phyloP scores from a whole-genome alignment of 257 asterid species.

The Solanum infundibuliforme region DNA sequence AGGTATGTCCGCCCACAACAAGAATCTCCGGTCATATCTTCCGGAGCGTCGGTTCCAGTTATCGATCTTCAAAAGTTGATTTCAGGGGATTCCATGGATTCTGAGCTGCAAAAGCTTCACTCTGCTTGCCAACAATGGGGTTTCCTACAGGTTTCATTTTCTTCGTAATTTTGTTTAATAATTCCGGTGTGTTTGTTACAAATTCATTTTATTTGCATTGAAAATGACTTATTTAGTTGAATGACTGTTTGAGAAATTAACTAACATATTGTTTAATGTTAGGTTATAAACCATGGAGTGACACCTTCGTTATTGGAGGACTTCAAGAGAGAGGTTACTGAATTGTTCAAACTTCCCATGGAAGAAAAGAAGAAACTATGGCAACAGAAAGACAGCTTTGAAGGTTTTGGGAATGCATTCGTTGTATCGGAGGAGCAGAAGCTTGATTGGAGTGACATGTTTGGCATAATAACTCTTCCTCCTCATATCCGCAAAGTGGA shows the following conservation, averaged over 20 bases:
- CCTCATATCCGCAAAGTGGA: conserved; percentile 16
- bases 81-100: conserved; percentile 3
- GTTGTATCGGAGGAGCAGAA: conserved; percentile 43
- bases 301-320: conserved; percentile 23
- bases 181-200: not conserved
- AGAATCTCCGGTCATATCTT: conserved; percentile 1
- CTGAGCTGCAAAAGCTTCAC: conserved; percentile 35
- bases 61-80: conserved; percentile 26
- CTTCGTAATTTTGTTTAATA: not conserved
- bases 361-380: conserved; percentile 34
- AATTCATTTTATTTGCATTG: not conserved
- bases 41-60: conserved; percentile 4
- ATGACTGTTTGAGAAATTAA: too few relatives aligned
- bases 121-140: conserved; percentile 56
- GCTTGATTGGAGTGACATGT: conserved; percentile 58
- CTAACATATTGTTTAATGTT: not conserved
- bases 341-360: conserved; percentile 23
- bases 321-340: conserved; percentile 16
- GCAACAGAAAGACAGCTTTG: conserved; percentile 34
- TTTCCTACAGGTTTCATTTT: conserved; percentile 32
- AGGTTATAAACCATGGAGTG: conserved; percentile 42
- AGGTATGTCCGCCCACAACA: conserved; percentile 20
- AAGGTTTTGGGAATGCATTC: conserved; percentile 42
- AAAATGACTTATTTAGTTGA: too few relatives aligned
- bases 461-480: conserved; percentile 33